Evolutionary conservation across 2,329 filamentous ascomycete genomes (phyloP), one percentile per base, ranked within the genome.

Genomic region (Purpureocillium lavendulum): DNA sequence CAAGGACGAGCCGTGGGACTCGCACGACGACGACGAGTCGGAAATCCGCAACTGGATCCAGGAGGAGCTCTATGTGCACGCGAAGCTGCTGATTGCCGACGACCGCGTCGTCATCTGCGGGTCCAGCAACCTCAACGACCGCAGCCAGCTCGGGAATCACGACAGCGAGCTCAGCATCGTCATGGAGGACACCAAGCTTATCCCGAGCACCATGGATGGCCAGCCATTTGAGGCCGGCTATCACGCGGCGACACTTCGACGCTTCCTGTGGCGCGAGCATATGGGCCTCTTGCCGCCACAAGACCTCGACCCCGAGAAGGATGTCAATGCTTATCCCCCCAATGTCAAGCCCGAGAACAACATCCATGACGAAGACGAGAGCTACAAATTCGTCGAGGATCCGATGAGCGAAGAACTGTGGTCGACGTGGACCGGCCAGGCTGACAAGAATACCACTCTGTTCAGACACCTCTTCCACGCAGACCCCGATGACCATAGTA

Each of bases 31-130:
- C 4, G 66, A 78, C 0, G 76, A 90, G 49, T 75, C 77, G 1
- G 92, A 97, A 59, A 83, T 88, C 41, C 75, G 83, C 39, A 87
- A 94, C 56, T 94, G 92, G 69, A 82, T 97, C 43, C 90, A 95
- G 57, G 92, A 98, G 58, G 90, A 98, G 60, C 75, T 97, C 2
- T 98, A 98, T 58, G 82, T 97, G 35, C 92, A 98, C 59, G 84
- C 80, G 21, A 98, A 97, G 65, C 72, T 96, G 29, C 73, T 92
- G 49, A 90, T 96, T 49, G 84, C 83, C 2, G 89, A 97, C 56
- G 90, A 97, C 59, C 79, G 80, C 39, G 74, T 87, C 35, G 87
- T 85, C 2, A 78, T 96, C 39, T 92, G 87, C 56, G 87, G 87
- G 14, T 88, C 82, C 18, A 87, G 85, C 47, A 97, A 96, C 61